phyloP scores from a whole-genome alignment of 2,329 filamentous ascomycete genomes.

The Trichoderma koningii region DNA sequence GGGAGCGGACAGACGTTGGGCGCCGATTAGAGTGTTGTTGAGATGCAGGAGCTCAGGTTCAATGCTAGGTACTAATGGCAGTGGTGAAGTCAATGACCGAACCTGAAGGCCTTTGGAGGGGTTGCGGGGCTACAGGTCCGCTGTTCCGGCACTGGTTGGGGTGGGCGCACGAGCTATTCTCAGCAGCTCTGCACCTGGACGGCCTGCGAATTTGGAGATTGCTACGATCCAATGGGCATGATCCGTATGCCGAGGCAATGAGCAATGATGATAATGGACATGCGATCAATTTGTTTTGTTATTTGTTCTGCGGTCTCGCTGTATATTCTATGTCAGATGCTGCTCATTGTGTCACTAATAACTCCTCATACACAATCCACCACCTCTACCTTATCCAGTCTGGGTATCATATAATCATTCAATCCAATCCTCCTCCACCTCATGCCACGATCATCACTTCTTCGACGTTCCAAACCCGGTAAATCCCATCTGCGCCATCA shows the following conservation, averaged over 20 bases:
- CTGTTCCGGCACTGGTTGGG: conserved; percentile 17
- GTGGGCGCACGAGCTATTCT: conserved; percentile 3
- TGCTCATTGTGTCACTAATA: too few species aligned
- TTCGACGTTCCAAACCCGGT: conserved; percentile 63
- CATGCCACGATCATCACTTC: conserved; percentile 41
- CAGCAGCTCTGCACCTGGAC: conserved; percentile 1
- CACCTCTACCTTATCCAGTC: not conserved
- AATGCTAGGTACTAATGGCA: not conserved
- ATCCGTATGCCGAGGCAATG: too few species aligned
- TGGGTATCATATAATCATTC: conserved; percentile 38
- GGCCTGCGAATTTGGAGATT: not conserved
- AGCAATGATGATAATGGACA: too few species aligned
- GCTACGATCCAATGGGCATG: not conserved
- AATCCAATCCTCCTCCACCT: not conserved
- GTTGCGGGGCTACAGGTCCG: conserved; percentile 10
- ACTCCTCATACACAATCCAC: not conserved
- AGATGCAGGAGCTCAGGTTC: not conserved
- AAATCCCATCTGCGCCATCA: conserved; percentile 69
- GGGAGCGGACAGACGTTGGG: too few species aligned
- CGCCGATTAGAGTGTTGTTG: not conserved
- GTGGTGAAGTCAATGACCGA: not conserved
- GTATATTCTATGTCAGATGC: too few species aligned
- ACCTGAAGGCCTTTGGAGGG: not conserved
- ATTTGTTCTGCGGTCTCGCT: too few species aligned
- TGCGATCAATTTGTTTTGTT: too few species aligned